Evolutionary conservation across 2,329 filamentous ascomycete genomes (phyloP), one percentile per base, ranked within the genome.

Genomic region (Harringtonia aguacate): DNA sequence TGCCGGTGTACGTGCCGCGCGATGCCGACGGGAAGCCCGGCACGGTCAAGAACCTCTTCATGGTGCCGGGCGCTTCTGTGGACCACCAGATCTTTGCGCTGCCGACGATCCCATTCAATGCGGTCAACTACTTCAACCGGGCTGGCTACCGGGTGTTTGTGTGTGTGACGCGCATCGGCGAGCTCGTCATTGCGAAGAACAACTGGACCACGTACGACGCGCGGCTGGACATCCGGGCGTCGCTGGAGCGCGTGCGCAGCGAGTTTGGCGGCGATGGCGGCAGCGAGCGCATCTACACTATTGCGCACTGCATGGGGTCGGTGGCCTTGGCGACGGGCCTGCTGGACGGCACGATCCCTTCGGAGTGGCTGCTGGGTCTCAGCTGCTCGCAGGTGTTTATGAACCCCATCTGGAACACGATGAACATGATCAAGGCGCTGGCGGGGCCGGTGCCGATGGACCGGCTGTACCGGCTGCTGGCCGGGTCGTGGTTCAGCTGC

Each of bases 271-370:
- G 48, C 40, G 24, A n/a, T 43, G 14, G 35, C 21, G 39, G 18
- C 30, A 14, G n/a, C 39, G 39, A 8, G 15, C 67, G 65, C 40
- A 59, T 77, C 30, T 81, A 82, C 56, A 68, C 69, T 4, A 66
- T 82, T 30, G 68, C 72, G 2, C 78, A 83, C 58, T 83, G 78
- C 57, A 75, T 79, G 67, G 79, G 78, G 22, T 72, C 73, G 36
- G 75, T 81, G 0, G 73, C 77, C 2, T 67, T 76, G 43, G 61
- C 73, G 0, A 61, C 67, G 4, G 78, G 76, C n/a, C 62, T 83
- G 1, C 66, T 83, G 1, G 75, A 79, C 55, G 77, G 78, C 31
- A 74, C 72, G 1, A 75, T 82, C 41, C 73, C 75, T 0, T 51
- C 68, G 0, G 56, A 56, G 34, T 81, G 76, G 75, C 67, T 82